Base-by-base conservation (phyloP, 805 yeast genomes). In the Kuraishia cidri region DNA sequence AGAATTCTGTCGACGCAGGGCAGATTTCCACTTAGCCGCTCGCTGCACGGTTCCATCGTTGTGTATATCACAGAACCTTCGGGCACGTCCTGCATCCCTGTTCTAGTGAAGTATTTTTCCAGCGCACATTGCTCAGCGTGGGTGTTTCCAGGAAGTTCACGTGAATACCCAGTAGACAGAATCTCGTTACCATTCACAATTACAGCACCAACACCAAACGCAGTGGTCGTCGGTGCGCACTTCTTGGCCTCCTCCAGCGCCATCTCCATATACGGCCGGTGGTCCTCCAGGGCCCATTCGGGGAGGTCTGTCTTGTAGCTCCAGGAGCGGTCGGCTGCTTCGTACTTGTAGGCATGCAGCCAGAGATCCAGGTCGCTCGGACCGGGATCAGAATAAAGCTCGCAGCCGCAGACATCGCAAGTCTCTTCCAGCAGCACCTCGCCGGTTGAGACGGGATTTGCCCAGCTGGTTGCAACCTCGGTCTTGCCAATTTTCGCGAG, bases 61-160 rank as follows among this genome's bases (percentile, higher is more conserved):
- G 97, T 90, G 54, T 84, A 92, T 9, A 92, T 54, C 24, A 82
- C 84, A 0, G 92, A 74, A 0, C 95, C 95, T 6, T 45, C 49
- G 1, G 96, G 96, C 3, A 86, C 62, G 3, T 57, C 58, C 6
- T 28, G 56, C 45, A 37, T 34, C 8, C 61, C 62, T 2, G 56
- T 51, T 24, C 55, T 44, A 5, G 48, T 43, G 36, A 64, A 73
- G 44, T 78, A 80, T 54, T 92, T 92, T 21, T 77, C 81, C 36
- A 92, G 50, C 0, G 96, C 96, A 61, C 94, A 81, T 52, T 92
- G 96, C 48, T 92, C 98, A 3, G 98, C 98, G 53, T 90, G 98
- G 0, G 98, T 90, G 54, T 90, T 92, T 0, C 97, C 98, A 13
- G 80, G 83, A 2, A 88, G 60, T 54, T 92, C 98, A 34, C 97